Evolutionary conservation across 805 yeast genomes (phyloP).

Genomic region (Ogataea parapolymorpha): DNA sequence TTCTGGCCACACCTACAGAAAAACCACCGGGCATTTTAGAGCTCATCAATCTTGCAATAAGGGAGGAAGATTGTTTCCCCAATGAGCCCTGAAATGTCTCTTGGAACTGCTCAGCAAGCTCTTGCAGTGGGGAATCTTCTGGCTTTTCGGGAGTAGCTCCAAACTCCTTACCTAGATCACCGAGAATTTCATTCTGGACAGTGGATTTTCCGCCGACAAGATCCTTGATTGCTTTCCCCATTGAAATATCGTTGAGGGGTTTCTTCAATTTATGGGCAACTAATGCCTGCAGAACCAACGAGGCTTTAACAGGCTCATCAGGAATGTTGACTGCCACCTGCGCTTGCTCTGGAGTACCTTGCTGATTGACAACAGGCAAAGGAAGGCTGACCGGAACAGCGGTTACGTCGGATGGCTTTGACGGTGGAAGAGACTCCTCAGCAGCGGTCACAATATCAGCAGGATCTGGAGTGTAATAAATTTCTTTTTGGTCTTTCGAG

Average conservation of each 20-base stretch:
- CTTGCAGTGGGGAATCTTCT: slow-evolving; percentile 95
- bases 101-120: slow-evolving; percentile 93
- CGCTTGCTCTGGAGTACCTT: slow-evolving; percentile 65
- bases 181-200: slow-evolving; percentile 96
- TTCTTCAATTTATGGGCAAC: slow-evolving; percentile 97
- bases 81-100: slow-evolving; percentile 83
- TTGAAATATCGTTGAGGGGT: slow-evolving; percentile 77
- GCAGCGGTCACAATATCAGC: slow-evolving; percentile 43
- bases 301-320: slow-evolving; percentile 87
- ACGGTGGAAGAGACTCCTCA: slow-evolving; percentile 29
- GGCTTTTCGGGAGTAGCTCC: slow-evolving; percentile 99
- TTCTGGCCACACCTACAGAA: slow-evolving; percentile 86
- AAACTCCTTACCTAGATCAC: slow-evolving; percentile 98
- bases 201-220: slow-evolving; percentile 98
- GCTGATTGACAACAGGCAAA: slow-evolving; percentile 39
- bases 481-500: slow-evolving; percentile 93
- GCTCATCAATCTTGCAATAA: slow-evolving; percentile 86
- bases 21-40: slow-evolving; percentile 99
- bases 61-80: slow-evolving; percentile 90
- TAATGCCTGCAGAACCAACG: slow-evolving; percentile 75
- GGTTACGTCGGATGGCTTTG: slow-evolving; percentile 24
- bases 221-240: slow-evolving; percentile 93
- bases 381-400: slow-evolving; percentile 25
- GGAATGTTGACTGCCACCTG: slow-evolving; percentile 82
- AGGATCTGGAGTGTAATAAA: slow-evolving; percentile 89